Conservation (phyloP, 345 rosid genomes). For the Dimocarpus longan region DNA sequence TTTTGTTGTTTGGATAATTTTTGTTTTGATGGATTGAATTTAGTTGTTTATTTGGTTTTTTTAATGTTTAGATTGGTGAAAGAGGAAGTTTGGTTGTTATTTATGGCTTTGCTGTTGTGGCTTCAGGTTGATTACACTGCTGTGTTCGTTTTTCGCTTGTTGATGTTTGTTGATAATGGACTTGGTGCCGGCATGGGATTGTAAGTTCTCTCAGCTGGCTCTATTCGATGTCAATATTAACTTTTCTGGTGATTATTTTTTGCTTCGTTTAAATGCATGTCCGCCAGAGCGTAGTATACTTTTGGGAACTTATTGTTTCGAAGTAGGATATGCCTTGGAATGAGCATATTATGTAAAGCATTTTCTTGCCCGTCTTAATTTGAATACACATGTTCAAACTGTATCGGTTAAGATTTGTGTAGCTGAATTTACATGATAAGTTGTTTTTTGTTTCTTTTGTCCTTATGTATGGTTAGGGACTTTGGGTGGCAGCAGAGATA, state of each 20-base stretch:
- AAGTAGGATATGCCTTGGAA: neutral
- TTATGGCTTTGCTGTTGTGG: constrained; percentile 16
- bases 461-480: constrained; percentile 57
- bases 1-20: constrained; percentile 7
- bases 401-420: neutral
- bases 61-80: neutral
- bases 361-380: neutral
- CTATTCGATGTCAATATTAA: neutral
- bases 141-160: constrained; percentile 84
- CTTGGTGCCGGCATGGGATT: constrained; percentile 98
- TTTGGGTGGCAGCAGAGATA: constrained; percentile 96
- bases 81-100: constrained; percentile 6
- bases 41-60: neutral
- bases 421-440: constrained; percentile 8
- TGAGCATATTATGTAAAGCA: neutral
- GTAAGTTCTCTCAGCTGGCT: constrained; percentile 49
- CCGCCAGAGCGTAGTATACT: neutral
- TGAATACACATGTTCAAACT: neutral
- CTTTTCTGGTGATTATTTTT: neutral
- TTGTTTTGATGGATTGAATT: neutral
- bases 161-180: constrained; percentile 96
- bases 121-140: constrained; percentile 90
- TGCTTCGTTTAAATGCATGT: neutral
- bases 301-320: neutral
- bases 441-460: constrained; percentile 11